Conservation (phyloP, 306 rosid genomes). For the Cucumis cinereus region DNA sequence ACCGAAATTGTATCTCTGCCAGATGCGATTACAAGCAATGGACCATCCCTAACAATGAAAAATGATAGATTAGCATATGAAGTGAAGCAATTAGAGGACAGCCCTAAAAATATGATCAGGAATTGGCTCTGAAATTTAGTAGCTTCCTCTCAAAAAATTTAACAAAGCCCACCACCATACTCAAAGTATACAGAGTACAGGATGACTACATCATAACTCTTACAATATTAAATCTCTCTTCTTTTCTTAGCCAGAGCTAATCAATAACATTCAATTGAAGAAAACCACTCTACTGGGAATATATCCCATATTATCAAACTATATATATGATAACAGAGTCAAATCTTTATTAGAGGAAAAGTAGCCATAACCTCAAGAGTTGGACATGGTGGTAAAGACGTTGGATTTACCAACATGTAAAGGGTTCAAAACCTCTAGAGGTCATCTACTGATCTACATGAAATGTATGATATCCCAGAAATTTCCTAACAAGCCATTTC, state of each 20-base stretch:
- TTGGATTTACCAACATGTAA: not conserved
- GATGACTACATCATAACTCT: not conserved
- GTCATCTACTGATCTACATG: not conserved
- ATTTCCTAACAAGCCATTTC: not conserved
- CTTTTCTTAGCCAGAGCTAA: not conserved
- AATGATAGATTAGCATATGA: not conserved
- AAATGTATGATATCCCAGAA: not conserved
- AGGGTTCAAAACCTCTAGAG: not conserved
- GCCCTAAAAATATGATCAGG: not conserved
- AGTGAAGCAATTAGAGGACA: not conserved
- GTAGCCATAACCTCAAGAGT: not conserved
- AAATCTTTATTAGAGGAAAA: not conserved
- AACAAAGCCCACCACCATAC: not conserved
- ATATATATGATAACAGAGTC: not conserved
- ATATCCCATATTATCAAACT: not conserved
- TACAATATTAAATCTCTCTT: not conserved
- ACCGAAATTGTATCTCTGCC: slow-evolving; percentile 72
- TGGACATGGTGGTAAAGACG: not conserved
- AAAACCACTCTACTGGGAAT: not conserved
- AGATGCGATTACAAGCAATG: slow-evolving; percentile 77
- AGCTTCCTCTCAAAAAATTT: not conserved
- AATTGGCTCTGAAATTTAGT: not conserved
- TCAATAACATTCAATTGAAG: not conserved
- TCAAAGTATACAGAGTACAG: not conserved
- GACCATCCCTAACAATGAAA: slow-evolving; percentile 50